phyloP scores from a whole-genome alignment of 495 filamentous ascomycete genomes.

The Stereocaulon alpinum region DNA sequence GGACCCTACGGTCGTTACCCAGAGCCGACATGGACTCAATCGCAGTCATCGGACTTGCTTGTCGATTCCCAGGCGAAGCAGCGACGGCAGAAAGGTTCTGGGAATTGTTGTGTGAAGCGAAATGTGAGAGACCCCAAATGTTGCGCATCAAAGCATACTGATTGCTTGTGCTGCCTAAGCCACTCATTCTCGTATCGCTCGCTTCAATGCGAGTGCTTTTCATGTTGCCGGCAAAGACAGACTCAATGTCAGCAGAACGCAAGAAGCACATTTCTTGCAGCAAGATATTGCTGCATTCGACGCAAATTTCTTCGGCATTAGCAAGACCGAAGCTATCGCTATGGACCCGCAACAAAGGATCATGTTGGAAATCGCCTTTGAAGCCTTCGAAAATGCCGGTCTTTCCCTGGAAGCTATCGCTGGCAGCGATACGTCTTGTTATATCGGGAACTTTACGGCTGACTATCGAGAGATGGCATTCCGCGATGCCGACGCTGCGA shows the following conservation, averaged over 20 bases:
- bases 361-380: conserved; percentile 49
- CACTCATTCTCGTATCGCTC: conserved; percentile 16
- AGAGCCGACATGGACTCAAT: conserved; percentile 10
- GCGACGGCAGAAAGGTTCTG: conserved; percentile 45
- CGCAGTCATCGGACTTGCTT: conserved; percentile 40
- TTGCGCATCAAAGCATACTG: background rate
- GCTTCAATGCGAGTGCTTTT: conserved; percentile 40
- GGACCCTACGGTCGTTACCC: background rate
- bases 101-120: conserved; percentile 37
- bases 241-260: conserved; percentile 8
- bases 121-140: conserved; percentile 23
- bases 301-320: conserved; percentile 45
- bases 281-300: conserved; percentile 35
- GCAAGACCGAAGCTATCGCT: conserved; percentile 36
- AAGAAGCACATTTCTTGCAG: conserved; percentile 32
- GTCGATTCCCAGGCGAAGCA: conserved; percentile 40
- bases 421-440: conserved; percentile 6
- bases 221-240: conserved; percentile 26
- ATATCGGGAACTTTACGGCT: conserved; percentile 1
- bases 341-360: conserved; percentile 43
- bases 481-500: background rate
- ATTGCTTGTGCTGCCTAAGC: background rate
- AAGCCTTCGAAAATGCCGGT: conserved; percentile 43
- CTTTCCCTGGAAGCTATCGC: conserved; percentile 1
- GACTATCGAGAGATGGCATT: conserved; percentile 10